Evolutionary conservation across 768 basidiomycete species (phyloP), one percentile per base, ranked within the genome.

Genomic region (Hysterangium stoloniferum): DNA sequence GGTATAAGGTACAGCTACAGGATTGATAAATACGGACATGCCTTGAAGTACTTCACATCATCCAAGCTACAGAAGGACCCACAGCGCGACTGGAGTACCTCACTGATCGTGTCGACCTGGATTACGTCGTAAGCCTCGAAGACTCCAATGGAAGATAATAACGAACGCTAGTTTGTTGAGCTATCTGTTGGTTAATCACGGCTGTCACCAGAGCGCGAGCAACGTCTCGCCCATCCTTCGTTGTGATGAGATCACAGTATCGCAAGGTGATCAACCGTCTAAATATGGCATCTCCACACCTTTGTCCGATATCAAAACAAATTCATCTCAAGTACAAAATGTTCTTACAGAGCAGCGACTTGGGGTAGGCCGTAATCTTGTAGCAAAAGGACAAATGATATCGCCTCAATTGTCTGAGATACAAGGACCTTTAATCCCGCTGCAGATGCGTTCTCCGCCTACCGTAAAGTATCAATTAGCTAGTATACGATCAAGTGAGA

Each of bases 21-120:
- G 47, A 42, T 41, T 31, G 24, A 11, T 46, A 49, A 34, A 48
- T 24, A 27, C 57, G 31, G 31, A 54, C 68, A 51, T 58, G 82
- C 92, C 74, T 99, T 99, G 72, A 98, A 97, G 25, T 96, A 67
- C 77, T 96, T 88, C 37, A 99, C 96, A 67, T 99, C 96, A 61
- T 97, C 96, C 2, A 94, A 85, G 58, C 94, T 94, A 66, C 93
- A 97, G 76, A 98, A 98, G 12, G 93, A 90, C 2, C 95, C 94
- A 58, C 96, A 99, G 63, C 92, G 77, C 59, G 88, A 83, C 62
- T 98, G 95, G 33, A 99, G 68, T 36, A 93, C 82, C 59, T 97
- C 93, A 62, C 91, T 95, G 64, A 99, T 88, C 5, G 92, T 88
- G 65, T 99, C 96, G 56, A 99, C 89, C 93, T 95, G 27, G 19